These are phyloP conservation scores for Oenanthe sinensis DNA, from an alignment of 129 eudicot species.

Conservation along the genomic window DNA sequence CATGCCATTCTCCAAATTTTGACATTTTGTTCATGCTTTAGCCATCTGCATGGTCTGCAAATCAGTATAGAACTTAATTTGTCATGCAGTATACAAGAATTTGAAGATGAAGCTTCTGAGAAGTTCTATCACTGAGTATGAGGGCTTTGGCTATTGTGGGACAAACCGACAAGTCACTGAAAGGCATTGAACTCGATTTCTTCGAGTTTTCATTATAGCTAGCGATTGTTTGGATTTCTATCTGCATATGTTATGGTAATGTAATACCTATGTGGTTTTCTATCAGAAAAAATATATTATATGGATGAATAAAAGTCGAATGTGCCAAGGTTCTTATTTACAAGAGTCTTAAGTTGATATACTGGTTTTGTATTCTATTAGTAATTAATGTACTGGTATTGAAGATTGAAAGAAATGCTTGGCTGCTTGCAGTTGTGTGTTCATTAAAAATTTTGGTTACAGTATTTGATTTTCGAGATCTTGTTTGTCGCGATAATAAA, in stretches of 20 bases:
- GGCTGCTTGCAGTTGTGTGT: background rate
- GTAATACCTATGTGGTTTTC: background rate
- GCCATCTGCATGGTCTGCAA: conserved; percentile 13
- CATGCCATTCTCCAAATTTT: conserved; percentile 18
- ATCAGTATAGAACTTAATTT: background rate
- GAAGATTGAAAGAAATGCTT: background rate
- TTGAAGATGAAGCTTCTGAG: background rate
- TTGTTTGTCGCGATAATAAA: background rate
- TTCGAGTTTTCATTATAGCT: conserved; percentile 31
- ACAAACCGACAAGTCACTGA: conserved; percentile 77
- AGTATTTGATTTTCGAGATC: background rate
- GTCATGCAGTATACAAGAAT: background rate
- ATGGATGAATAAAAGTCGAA: background rate
- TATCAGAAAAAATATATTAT: background rate
- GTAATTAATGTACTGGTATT: background rate
- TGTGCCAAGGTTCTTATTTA: background rate
- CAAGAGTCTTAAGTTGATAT: background rate
- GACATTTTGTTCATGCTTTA: conserved; percentile 20
- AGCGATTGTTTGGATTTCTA: background rate
- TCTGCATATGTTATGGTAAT: background rate
- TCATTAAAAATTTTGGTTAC: background rate
- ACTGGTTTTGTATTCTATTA: background rate
- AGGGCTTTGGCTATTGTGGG: conserved; percentile 12
- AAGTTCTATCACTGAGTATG: background rate
- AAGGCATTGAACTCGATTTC: conserved; percentile 40